Base-by-base conservation (phyloP, 306 rosid species). In the Lathyrus tuberosus region DNA sequence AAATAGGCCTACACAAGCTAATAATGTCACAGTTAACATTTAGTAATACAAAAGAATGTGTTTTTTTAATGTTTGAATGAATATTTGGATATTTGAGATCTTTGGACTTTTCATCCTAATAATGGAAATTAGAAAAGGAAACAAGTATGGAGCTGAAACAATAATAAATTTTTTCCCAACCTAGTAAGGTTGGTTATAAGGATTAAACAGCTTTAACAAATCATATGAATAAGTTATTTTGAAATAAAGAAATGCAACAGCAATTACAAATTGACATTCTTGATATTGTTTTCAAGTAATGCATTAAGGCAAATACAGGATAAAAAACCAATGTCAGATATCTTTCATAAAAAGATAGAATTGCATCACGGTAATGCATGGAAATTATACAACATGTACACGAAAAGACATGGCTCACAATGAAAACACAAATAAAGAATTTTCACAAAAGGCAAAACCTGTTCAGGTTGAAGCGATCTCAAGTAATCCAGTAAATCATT, bases 401-500 rank as follows among this genome's bases (percentile, higher is more conserved):
- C 40, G 18, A 65, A 61, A 11, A 18, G 42, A 51, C 10, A 37
- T 10, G 28, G 44, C 17, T 24, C 62, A 17, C 8, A 62, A 18
- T 33, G 67, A 61, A 75, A 48, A 10, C 24, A 40, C 22, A 51
- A 61, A 13, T 16, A 4, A 18, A 51, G 33, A 76, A 37, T 33
- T 76, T 43, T 48, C 56, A 20, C 17, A 31, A 51, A 48, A 24
- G 51, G 56, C 11, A 62, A 60, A 70, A 91, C 99, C 99, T 94
- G 88, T 80, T 88, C 95, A 14, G 99, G 97, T 74, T 86, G 87
- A 80, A 94, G 89, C 30, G 97, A 94, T 84, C 99, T 85, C 86
- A 94, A 71, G 85, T 91, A 94, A 76, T 94, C 97, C 78, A 94
- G 75, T 67, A 94, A 77, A 79, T 94, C 95, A 82, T 94, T 94